Evolutionary conservation across 1,139 yeast genomes (phyloP).

Genomic region (Pichia sp.): DNA sequence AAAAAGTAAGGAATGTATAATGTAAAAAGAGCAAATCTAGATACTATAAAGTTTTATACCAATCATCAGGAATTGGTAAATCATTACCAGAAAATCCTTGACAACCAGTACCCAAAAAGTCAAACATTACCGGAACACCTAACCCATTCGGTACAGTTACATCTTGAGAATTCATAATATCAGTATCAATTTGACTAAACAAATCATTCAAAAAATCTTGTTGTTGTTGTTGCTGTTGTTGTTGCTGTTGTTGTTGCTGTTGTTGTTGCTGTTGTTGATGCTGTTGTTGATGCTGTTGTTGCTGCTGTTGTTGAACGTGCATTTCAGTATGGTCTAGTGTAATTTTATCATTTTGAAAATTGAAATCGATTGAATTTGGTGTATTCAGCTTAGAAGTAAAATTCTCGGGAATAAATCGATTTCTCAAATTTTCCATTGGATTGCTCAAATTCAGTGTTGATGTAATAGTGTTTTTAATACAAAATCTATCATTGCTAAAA

Average conservation of each 20-base stretch:
- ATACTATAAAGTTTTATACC: constrained; percentile 8
- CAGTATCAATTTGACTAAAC: constrained; percentile 26
- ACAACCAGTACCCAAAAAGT: constrained; percentile 12
- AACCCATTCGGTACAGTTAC: background rate
- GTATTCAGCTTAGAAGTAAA: too few relatives aligned
- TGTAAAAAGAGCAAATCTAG: background rate
- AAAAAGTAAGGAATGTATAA: background rate
- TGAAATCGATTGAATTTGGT: too few relatives aligned
- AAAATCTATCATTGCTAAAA: background rate
- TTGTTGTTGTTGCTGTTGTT: constrained; percentile 12
- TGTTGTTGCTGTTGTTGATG: too few relatives aligned
- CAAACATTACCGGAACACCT: constrained; percentile 12
- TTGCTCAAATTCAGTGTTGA: too few relatives aligned
- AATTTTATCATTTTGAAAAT: too few relatives aligned
- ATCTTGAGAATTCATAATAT: constrained; percentile 19
- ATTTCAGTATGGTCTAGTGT: too few relatives aligned
- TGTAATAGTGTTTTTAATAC: too few relatives aligned
- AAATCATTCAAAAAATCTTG: constrained; percentile 24
- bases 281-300: background rate
- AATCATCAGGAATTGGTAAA: constrained; percentile 10
- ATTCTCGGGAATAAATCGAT: too few relatives aligned
- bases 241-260: background rate
- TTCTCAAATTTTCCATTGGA: too few relatives aligned
- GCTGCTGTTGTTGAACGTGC: background rate
- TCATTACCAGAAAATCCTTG: constrained; percentile 2